A percentile compares a stretch with the other conserved stretches of the same genome.
Conservation (phyloP, 495 filamentous ascomycete genomes). For the Penicillium bialowiezense region DNA sequence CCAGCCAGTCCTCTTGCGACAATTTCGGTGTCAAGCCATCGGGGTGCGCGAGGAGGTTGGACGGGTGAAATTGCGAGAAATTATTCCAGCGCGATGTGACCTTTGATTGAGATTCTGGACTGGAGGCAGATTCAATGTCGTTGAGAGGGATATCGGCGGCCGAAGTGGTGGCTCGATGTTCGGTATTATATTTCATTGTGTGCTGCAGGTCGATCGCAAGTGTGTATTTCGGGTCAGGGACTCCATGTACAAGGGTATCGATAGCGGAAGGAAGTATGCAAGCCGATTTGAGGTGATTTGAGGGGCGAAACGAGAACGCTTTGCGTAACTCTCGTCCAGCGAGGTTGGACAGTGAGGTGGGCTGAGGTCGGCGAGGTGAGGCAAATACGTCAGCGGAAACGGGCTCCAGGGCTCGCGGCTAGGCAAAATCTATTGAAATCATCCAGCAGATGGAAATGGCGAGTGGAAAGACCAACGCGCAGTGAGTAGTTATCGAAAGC, state of each 20-base stretch:
- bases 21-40: slow-evolving; percentile 15
- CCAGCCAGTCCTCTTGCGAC: slow-evolving; percentile 31
- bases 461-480: neutral
- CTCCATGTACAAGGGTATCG: neutral
- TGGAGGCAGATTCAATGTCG: slow-evolving; percentile 29
- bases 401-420: neutral
- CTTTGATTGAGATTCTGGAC: neutral
- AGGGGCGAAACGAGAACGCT: neutral
- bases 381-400: slow-evolving; percentile 12
- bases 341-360: neutral
- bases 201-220: neutral
- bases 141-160: slow-evolving; percentile 29
- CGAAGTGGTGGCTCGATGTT: slow-evolving; percentile 18
- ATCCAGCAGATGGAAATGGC: no score
- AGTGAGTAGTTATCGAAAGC: neutral
- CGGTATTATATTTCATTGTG: slow-evolving; percentile 14
- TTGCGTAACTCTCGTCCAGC: neutral
- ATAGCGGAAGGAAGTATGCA: neutral
- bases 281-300: neutral
- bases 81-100: slow-evolving; percentile 21
- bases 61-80: slow-evolving; percentile 26
- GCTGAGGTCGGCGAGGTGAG: slow-evolving; percentile 1
- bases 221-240: neutral
- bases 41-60: slow-evolving; percentile 30
- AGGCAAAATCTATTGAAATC: neutral